Conservation (phyloP, 176 grass and related monocot species). For the Triticum aestivum region IWGSC_CS_RefSeq_v2.1 NC_057804.1:523182879-523183378, state of each 20-base stretch:
- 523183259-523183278: constrained; percentile 55
- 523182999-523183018: constrained; percentile 98
- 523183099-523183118: constrained; percentile 94
- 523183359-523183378: constrained; percentile 94
- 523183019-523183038: constrained; percentile 96
- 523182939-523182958: constrained; percentile 90
- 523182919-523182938: constrained; percentile 70
- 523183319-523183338: constrained; percentile 82
- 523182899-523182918: constrained; percentile 61
- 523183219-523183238: constrained; percentile 67
- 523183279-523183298: constrained; percentile 67
- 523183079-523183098: constrained; percentile 85
- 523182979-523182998: constrained; percentile 95
- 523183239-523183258: constrained; percentile 53
- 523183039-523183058: constrained; percentile 88
- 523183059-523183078: constrained; percentile 94
- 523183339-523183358: constrained; percentile 55
- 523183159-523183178: constrained; percentile 63
- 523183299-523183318: constrained; percentile 94
- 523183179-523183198: constrained; percentile 89
- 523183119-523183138: constrained; percentile 76
- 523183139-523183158: constrained; percentile 59
- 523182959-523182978: constrained; percentile 85
- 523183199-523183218: constrained; percentile 84
- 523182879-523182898: constrained; percentile 88